These are phyloP conservation scores for Coccomyxa sp. DNA, from an alignment of 139 green algal genomes.

Conservation along the genomic window DNA sequence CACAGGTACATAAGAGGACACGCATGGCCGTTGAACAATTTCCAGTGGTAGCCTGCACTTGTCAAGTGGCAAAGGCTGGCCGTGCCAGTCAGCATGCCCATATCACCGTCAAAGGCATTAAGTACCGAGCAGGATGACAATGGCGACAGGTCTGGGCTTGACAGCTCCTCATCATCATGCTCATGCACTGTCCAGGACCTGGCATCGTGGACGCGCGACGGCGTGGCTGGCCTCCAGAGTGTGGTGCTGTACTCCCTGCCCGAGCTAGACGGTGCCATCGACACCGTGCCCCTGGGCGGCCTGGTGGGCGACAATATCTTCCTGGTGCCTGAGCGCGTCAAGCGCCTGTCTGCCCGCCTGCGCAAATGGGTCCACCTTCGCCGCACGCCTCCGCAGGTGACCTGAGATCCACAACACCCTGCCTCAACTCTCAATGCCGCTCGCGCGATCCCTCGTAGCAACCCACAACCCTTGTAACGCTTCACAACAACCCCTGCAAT, in stretches of 20 bases:
- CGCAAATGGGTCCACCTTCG: conserved; percentile 69
- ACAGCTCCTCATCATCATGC: conserved; percentile 3
- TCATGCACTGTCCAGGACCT: conserved; percentile 53
- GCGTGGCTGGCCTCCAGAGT: conserved; percentile 83
- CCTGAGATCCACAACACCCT: not conserved
- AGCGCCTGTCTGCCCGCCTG: conserved; percentile 60
- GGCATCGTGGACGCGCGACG: conserved; percentile 67
- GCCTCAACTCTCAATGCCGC: not conserved
- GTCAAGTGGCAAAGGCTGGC: not conserved
- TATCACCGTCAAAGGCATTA: too few relatives aligned
- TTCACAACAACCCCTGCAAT: too few relatives aligned
- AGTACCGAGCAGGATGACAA: too few relatives aligned
- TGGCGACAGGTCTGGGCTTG: too few relatives aligned
- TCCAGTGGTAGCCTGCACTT: not conserved
- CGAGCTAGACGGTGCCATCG: conserved; percentile 95
- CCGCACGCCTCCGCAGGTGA: conserved; percentile 21
- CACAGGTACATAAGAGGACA: too few relatives aligned
- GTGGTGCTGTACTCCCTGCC: conserved; percentile 95
- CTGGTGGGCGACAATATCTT: conserved; percentile 92
- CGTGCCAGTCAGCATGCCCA: too few relatives aligned
- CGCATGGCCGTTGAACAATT: too few relatives aligned
- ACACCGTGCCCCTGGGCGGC: conserved; percentile 84
- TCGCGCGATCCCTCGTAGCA: too few relatives aligned
- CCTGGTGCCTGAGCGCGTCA: conserved; percentile 83
- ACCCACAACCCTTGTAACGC: too few relatives aligned